These are phyloP conservation scores for Colletotrichum sp. DNA, from an alignment of 2,329 filamentous ascomycete species.

Conservation along the genomic window DNA sequence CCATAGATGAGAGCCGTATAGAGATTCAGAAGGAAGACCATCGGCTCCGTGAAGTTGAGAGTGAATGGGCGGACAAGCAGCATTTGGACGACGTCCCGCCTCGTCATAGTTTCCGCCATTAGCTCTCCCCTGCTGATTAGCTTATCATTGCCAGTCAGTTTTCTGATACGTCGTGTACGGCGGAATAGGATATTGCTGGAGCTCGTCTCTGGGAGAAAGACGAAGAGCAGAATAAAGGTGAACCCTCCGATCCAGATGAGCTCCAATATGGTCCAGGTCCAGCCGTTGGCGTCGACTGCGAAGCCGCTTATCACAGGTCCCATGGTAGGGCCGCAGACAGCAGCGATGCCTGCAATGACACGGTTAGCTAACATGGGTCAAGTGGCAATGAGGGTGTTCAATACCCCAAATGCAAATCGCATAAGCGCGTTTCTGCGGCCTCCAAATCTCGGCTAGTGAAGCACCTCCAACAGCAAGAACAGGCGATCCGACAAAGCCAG, in stretches of 20 bases:
- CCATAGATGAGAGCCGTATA: slow-evolving; percentile 52
- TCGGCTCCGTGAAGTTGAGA: slow-evolving; percentile 36
- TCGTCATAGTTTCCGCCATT: slow-evolving; percentile 12
- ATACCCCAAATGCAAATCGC: slow-evolving; percentile 2
- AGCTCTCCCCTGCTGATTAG: slow-evolving; percentile 7
- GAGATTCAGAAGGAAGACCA: slow-evolving; percentile 36
- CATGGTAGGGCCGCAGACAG: slow-evolving; percentile 5
- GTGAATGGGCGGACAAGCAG: slow-evolving; percentile 31
- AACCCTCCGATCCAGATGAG: slow-evolving; percentile 23
- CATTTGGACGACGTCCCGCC: slow-evolving; percentile 23
- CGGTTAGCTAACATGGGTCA: accelerated
- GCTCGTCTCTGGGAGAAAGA: slow-evolving; percentile 28
- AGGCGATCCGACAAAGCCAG: slow-evolving; percentile 16
- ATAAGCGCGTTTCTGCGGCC: slow-evolving; percentile 13
- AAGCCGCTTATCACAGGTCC: slow-evolving; percentile 11
- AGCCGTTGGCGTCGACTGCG: slow-evolving; percentile 16
- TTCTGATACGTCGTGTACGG: slow-evolving; percentile 21
- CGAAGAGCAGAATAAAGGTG: slow-evolving; percentile 24
- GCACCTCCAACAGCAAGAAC: slow-evolving; percentile 15
- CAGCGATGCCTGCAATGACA: neutral
- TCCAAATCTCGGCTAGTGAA: slow-evolving; percentile 16
- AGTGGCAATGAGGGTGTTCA: accelerated
- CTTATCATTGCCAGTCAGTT: slow-evolving; percentile 15
- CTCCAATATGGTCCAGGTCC: slow-evolving; percentile 29
- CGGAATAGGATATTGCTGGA: slow-evolving; percentile 25